Evolutionary conservation across 2,329 filamentous ascomycete genomes (phyloP).

Genomic region (Sporothrix dimorphospora): DNA sequence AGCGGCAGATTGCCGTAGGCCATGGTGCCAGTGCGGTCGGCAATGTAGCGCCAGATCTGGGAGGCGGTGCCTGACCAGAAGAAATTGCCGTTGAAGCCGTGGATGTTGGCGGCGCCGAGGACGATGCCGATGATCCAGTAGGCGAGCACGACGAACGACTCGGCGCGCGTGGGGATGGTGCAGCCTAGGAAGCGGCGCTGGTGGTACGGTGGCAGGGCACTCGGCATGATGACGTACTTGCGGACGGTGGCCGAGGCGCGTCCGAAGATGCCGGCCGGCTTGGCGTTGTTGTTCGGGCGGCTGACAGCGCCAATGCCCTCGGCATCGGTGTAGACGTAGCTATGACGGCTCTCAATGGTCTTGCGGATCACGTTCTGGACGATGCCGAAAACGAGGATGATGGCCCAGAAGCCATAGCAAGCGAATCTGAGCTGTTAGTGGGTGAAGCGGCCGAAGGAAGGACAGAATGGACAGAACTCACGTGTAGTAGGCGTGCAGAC

Average conservation of each 20-base stretch:
- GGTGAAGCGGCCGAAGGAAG: background rate
- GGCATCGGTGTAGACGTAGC: conserved; percentile 27
- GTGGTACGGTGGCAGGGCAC: conserved; percentile 31
- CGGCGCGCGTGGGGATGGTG: conserved; percentile 34
- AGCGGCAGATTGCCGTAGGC: conserved; percentile 32
- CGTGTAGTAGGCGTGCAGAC: conserved; percentile 26
- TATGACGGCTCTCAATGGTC: conserved; percentile 23
- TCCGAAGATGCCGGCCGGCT: background rate
- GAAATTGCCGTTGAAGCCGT: conserved; percentile 23
- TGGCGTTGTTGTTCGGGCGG: background rate
- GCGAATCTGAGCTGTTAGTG: conserved; percentile 28
- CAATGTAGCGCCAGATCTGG: conserved; percentile 32
- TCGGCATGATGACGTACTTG: conserved; percentile 32
- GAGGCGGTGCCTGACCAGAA: background rate
- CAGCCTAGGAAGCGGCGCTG: conserved; percentile 32
- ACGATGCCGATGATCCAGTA: conserved; percentile 33
- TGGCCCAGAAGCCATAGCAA: conserved; percentile 32
- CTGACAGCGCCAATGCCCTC: conserved; percentile 19
- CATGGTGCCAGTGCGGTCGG: conserved; percentile 35
- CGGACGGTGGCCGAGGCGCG: background rate
- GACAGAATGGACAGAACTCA: conserved; percentile 7
- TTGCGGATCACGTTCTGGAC: conserved; percentile 26
- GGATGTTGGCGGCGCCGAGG: conserved; percentile 18
- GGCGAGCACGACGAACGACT: conserved; percentile 30
- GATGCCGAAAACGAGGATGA: conserved; percentile 31